Base-by-base conservation (phyloP, 2,329 filamentous ascomycete genomes). In the Volutella citrinella region DNA sequence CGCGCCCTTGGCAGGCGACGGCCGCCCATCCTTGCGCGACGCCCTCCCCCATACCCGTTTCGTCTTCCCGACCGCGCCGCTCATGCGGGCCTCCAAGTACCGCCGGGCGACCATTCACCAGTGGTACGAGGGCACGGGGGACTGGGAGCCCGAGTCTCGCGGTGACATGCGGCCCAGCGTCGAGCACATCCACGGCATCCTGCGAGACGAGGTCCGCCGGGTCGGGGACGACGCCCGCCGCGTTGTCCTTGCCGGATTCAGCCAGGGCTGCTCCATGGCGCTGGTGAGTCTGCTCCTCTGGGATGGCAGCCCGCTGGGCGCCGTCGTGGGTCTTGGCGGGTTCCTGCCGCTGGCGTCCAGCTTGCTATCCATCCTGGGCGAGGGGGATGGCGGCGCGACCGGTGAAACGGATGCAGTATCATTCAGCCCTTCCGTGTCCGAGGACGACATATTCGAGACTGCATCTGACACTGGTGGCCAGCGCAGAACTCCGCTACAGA, bases 181-280 rank as follows among this genome's bases (percentile, higher is more conserved):
- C 4, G 43, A 43, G 8, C 65, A 63, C 34, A 30, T 75, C 0
- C 65, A 69, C 23, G 42, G 19, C 0, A 39, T 74, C 1, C 9
- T 74, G 1, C 32, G 36, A 5, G 25, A 38, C 0, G 70, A 73
- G 38, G 55, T 63, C 2, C 46, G 32, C 2, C n/a, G 49, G 0
- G 36, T 75, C 0, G 30, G 29, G 0, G 57, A 56, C 0, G 64
- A 68, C 5, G 42, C 57, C 1, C 32, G 43, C 10, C 67, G 63
- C 25, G 51, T 77, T 1, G 50, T 74, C 2, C 40, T 78, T 0
- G 66, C 69, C 23, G 74, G 74, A 0, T 50, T 77, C 13, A 78
- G 75, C 30, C 74, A 78, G 42, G 75, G 74, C 1, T 73, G 70
- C 42, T 73, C 73, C 4, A 66, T 67, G 25, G 54, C 61, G 0